A percentile compares a stretch with the other conserved stretches of the same genome.
Evolutionary conservation across 305 asterid genomes (phyloP).

Genomic region (Coffea humblotiana): DNA sequence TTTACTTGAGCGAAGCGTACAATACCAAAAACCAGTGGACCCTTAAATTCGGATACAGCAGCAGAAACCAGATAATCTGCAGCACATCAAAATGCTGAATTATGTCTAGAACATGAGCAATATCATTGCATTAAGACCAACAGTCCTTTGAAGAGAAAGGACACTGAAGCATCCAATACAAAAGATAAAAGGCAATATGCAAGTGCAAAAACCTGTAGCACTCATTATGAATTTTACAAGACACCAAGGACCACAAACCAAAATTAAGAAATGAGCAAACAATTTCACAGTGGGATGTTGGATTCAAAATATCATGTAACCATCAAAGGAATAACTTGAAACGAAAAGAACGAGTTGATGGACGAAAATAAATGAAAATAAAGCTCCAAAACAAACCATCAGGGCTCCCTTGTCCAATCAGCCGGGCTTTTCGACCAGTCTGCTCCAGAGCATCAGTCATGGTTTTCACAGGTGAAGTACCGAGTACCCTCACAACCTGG

Average conservation of each 20-base stretch:
- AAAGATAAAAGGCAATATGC: neutral
- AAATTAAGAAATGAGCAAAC: neutral
- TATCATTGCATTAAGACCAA: neutral
- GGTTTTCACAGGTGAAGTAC: constrained; percentile 71
- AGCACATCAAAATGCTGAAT: neutral
- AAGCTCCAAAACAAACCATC: constrained; percentile 48
- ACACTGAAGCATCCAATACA: neutral
- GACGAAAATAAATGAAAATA: neutral
- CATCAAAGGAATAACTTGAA: neutral
- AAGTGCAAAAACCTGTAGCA: neutral
- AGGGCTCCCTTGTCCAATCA: constrained; percentile 85
- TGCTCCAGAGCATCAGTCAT: constrained; percentile 88
- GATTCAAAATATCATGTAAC: neutral
- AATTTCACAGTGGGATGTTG: neutral
- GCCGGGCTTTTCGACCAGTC: constrained; percentile 79
- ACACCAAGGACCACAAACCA: neutral
- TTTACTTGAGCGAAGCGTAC: constrained; percentile 91
- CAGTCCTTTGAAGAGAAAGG: neutral
- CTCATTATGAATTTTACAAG: neutral
- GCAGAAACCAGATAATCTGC: constrained; percentile 86
- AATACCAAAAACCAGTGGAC: constrained; percentile 75
- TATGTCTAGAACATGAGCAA: neutral
- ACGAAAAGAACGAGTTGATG: neutral
- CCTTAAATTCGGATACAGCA: constrained; percentile 91
- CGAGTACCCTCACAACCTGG: constrained; percentile 89